phyloP scores from a whole-genome alignment of 139 green algal genomes.

The Diplosphaera chodatii region DNA sequence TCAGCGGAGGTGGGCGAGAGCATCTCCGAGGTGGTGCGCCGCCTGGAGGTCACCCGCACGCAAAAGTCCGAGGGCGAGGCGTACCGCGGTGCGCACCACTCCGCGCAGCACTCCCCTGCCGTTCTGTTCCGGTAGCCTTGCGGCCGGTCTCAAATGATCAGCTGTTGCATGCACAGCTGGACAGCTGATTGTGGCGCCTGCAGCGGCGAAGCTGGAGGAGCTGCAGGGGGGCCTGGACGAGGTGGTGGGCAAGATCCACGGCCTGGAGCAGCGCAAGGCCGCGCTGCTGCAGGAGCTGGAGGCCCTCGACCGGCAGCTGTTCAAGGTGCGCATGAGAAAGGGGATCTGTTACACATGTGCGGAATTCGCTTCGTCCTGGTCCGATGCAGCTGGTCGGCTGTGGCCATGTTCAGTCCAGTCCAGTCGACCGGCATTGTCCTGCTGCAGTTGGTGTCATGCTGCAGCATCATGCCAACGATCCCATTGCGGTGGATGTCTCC shows the following conservation, averaged over 20 bases:
- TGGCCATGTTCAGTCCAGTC: no score
- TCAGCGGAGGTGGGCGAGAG: not conserved
- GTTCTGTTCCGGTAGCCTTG: no score
- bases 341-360: no score
- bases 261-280: constrained; percentile 8
- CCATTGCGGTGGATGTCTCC: not conserved
- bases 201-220: constrained; percentile 60
- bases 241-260: constrained; percentile 7
- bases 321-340: not conserved
- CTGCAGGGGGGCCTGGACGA: constrained; percentile 43
- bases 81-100: not conserved
- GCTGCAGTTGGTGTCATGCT: not conserved
- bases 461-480: no score
- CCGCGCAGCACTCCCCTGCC: no score
- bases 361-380: no score
- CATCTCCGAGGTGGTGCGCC: not conserved
- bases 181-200: no score
- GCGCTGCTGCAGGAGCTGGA: constrained; percentile 19
- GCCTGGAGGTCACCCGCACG: not conserved
- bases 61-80: not conserved
- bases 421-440: no score
- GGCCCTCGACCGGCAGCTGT: not conserved
- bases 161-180: no score
- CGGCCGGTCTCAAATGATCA: no score
- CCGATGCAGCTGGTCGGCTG: no score